These are phyloP conservation scores for Tephrocybe sp. DNA, from an alignment of 768 basidiomycete species.

Conservation along the genomic window DNA sequence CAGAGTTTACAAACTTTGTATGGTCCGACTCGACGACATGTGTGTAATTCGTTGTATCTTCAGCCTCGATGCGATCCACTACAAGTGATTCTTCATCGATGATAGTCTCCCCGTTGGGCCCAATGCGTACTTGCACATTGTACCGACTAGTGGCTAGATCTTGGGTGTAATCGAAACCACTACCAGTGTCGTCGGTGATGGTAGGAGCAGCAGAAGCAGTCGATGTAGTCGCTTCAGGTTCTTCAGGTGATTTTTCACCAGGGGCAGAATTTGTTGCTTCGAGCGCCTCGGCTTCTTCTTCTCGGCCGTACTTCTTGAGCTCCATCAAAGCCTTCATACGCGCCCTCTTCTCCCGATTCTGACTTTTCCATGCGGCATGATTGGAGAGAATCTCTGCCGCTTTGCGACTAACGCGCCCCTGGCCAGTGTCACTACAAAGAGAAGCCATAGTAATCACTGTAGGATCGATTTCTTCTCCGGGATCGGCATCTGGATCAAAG, in stretches of 20 bases:
- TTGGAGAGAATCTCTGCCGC: constrained; percentile 71
- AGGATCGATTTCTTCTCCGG: constrained; percentile 81
- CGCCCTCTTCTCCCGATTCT: constrained; percentile 65
- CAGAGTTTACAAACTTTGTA: constrained; percentile 84
- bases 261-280: constrained; percentile 19
- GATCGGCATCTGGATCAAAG: constrained; percentile 59
- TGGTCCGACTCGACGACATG: constrained; percentile 83
- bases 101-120: constrained; percentile 83
- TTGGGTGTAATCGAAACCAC: constrained; percentile 72
- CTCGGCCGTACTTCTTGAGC: constrained; percentile 71
- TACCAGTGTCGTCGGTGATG: constrained; percentile 45
- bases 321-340: constrained; percentile 66
- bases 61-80: constrained; percentile 73
- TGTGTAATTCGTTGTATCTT: constrained; percentile 67
- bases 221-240: constrained; percentile 15
- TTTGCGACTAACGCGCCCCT: constrained; percentile 78
- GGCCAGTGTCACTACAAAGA: constrained; percentile 75
- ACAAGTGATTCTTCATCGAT: constrained; percentile 85
- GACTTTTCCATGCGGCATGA: constrained; percentile 70
- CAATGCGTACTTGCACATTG: constrained; percentile 85
- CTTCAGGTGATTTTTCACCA: constrained; percentile 16
- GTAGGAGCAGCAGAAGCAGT: constrained; percentile 14
- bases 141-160: constrained; percentile 66
- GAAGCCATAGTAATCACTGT: constrained; percentile 81
- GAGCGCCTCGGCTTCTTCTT: constrained; percentile 40